These are phyloP conservation scores for Apocynum venetum DNA, from an alignment of 257 asterid species.

Conservation along the genomic window DNA sequence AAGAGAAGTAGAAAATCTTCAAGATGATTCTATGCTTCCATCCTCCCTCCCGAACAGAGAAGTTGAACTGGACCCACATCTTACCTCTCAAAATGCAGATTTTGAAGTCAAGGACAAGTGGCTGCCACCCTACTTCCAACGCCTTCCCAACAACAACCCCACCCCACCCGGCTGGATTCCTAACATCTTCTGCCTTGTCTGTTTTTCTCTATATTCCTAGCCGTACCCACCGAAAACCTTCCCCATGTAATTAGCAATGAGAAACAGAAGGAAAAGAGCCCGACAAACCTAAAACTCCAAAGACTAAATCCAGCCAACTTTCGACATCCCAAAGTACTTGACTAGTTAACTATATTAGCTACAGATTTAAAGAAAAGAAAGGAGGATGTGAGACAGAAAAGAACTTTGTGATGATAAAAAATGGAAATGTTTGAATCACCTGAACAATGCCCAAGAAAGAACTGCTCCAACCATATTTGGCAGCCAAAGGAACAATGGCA, in stretches of 20 bases:
- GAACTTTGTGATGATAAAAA: neutral
- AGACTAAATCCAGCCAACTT: neutral
- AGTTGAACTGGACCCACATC: no score
- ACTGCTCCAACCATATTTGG: conserved; percentile 75
- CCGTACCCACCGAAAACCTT: neutral
- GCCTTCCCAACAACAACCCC: conserved; percentile 3
- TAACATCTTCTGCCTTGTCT: no score
- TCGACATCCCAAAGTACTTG: no score
- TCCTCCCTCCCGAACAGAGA: no score
- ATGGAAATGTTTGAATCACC: conserved; percentile 32
- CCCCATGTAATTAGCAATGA: neutral
- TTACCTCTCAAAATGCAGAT: neutral
- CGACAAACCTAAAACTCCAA: neutral
- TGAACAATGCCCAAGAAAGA: conserved; percentile 90
- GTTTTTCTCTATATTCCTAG: no score
- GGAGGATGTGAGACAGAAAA: neutral
- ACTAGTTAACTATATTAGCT: neutral
- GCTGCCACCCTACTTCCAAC: neutral
- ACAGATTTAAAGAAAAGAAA: neutral
- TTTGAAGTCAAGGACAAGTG: neutral
- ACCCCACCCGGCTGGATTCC: no score
- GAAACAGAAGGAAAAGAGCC: neutral
- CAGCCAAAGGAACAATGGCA: conserved; percentile 92
- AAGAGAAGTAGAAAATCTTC: no score
- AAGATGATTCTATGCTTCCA: no score